A percentile compares a stretch with the other conserved stretches of the same genome.
These are phyloP conservation scores for Eucalyptus coolabah DNA, from an alignment of 345 rosid species.

Conservation along the genomic window DNA sequence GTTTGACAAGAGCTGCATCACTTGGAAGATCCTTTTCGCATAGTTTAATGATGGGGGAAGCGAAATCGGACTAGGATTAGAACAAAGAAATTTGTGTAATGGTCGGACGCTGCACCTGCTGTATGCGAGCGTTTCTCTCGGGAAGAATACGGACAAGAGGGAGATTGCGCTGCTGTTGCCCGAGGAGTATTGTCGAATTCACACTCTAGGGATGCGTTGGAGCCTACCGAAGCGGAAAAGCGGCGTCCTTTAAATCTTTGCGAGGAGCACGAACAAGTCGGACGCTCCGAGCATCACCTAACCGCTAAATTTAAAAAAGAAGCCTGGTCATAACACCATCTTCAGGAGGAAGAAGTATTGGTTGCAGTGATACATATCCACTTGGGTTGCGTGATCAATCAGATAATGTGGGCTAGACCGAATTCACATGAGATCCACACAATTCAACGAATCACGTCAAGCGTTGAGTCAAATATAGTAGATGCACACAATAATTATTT, in stretches of 20 bases:
- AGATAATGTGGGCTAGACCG: neutral
- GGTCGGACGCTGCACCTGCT: no score
- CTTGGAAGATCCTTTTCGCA: neutral
- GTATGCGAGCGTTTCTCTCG: no score
- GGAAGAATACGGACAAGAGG: no score
- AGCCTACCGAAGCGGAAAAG: neutral
- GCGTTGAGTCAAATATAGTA: rapidly evolving
- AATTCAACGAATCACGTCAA: neutral
- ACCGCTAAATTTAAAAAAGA: neutral
- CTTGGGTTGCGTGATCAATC: rapidly evolving
- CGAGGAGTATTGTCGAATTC: neutral
- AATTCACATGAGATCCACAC: neutral
- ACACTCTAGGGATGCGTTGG: neutral
- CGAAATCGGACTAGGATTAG: neutral
- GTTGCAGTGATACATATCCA: no score
- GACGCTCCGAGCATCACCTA: neutral
- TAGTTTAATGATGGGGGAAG: neutral
- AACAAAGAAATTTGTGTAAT: neutral
- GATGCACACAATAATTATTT: no score
- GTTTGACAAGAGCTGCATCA: neutral
- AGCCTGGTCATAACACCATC: neutral
- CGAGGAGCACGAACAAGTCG: no score
- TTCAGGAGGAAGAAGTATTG: no score
- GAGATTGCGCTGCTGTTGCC: neutral
- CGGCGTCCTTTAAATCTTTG: neutral